Base-by-base conservation (phyloP, 2,329 filamentous ascomycete genomes). In the Hypoxylon sp. region DNA sequence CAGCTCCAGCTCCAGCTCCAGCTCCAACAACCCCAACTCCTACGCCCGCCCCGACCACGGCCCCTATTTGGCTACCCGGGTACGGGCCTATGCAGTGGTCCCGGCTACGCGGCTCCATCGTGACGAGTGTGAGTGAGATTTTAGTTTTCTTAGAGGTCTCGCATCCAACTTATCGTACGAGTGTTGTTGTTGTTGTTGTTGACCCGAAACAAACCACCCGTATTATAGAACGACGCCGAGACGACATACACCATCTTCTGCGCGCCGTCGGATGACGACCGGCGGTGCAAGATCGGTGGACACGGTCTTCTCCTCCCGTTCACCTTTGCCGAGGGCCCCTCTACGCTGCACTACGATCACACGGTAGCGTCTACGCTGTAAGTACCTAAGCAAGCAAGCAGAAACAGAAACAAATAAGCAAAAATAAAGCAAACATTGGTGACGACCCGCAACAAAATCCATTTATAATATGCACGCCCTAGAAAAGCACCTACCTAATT, bases 201-300 rank as follows among this genome's bases (percentile, higher is more conserved):
- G n/a, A n/a, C n/a, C n/a, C n/a, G n/a, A n/a, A n/a, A n/a, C 12
- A 5, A 31, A n/a, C 5, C 12, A 13, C 15, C 13, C 7, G 9
- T 8, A 4, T 37, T 26, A 8, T 32, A 59, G 56, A 49, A 53
- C 38, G 42, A 46, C 25, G 42, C 9, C 29, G 56, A 57, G 13
- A 59, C 56, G 7, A 25, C 40, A 16, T 59, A 59, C 21, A 56
- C 56, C 6, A 36, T 57, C 15, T 59, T 59, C 45, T 59, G 56
- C 21, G 45, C 41, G 8, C 41, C 48, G 11, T 26, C 37, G 9
- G 23, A 11, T n/a, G n/a, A 17, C 12, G 3, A n/a, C 8, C 16
- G 35, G 11, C 16, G 35, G 11, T 51, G 51, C 25, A 15, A 21
- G 5, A 46, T 57, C 45, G n/a, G n/a, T n/a, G 42, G 11, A n/a